phyloP scores from a whole-genome alignment of 1,139 yeast genomes.

The Pichia kudriavzevii region DNA sequence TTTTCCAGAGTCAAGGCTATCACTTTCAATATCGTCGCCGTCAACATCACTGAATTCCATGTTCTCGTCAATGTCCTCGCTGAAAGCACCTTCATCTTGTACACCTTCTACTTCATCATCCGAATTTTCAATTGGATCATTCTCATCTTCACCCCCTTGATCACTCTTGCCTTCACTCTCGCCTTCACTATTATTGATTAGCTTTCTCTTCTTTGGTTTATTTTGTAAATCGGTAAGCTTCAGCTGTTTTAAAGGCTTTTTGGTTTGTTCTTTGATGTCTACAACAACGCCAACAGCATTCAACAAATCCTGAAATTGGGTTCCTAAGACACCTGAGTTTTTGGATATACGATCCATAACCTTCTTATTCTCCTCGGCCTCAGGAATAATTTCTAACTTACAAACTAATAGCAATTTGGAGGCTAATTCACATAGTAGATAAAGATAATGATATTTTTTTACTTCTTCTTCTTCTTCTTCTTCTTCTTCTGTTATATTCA shows the following conservation, averaged over 20 bases:
- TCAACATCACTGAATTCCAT: constrained; percentile 15
- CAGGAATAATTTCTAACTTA: constrained; percentile 33
- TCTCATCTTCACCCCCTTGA: constrained; percentile 11
- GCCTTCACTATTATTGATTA: constrained; percentile 1
- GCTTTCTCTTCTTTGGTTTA: constrained; percentile 4
- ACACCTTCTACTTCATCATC: constrained; percentile 5
- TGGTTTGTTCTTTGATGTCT: neutral
- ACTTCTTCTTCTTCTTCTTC: constrained; percentile 11
- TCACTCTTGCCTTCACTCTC: constrained; percentile 5
- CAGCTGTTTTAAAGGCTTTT: constrained; percentile 1
- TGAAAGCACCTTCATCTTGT: neutral
- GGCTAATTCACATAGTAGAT: constrained; percentile 37
- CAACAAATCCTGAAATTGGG: constrained; percentile 20
- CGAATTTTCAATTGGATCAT: constrained; percentile 15
- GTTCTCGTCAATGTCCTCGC: constrained; percentile 8
- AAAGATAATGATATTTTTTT: constrained; percentile 33
- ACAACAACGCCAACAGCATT: constrained; percentile 7
- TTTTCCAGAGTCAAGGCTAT: neutral
- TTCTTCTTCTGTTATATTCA: constrained; percentile 1
- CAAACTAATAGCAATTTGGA: constrained; percentile 43
- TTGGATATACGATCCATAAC: constrained; percentile 37
- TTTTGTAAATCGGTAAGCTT: constrained; percentile 3
- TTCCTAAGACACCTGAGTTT: constrained; percentile 44
- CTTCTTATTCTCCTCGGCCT: constrained; percentile 14
- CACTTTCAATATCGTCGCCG: constrained; percentile 5